Evolutionary conservation across 192 early-diverging fungal genomes (phyloP), one percentile per base, ranked within the genome.

Genomic region (Piromyces sp.): DNA sequence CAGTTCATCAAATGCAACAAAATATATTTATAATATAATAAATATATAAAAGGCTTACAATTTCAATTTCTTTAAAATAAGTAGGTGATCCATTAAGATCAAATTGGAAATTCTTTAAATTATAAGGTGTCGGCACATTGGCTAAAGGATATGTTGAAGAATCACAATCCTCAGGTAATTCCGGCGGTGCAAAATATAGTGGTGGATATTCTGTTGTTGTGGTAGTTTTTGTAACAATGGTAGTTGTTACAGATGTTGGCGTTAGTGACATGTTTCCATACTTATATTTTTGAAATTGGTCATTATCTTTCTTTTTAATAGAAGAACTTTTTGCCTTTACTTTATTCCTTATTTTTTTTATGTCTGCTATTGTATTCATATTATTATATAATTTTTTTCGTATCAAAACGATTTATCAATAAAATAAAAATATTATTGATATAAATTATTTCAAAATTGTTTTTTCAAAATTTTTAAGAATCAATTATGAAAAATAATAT

Each of bases 41-140:
- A 36, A n/a, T n/a, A 33, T 9, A 33, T 6, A 33, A 33, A 33
- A 33, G 31, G 31, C 51, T 68, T 28, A 68, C 51, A 83, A 89
- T 83, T 38, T 91, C 88, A 40, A 90, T 84, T 83, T 93, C 90
- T 30, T 87, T 81, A 81, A 95, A 93, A 85, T 88, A 90, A 38
- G 92, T 89, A 29, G 91, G 90, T 79, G 93, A 88, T 19, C 93
- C 94, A 85, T 92, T 91, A 38, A 94, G 83, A 80, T 96, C 94
- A 83, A 95, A 92, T 33, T 90, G 92, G 87, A 96, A 94, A 80
- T 89, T 88, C 86, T 94, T 93, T 79, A 96, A 86, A 9, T 92
- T 90, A 12, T 93, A 91, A 16, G 95, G 95, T 12, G 94, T 94
- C 5, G 91, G 90, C 30, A 90, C 89, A 30, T 89, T 87, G 6